phyloP scores from a whole-genome alignment of 768 basidiomycete species.

The Lactarius quietus region DNA sequence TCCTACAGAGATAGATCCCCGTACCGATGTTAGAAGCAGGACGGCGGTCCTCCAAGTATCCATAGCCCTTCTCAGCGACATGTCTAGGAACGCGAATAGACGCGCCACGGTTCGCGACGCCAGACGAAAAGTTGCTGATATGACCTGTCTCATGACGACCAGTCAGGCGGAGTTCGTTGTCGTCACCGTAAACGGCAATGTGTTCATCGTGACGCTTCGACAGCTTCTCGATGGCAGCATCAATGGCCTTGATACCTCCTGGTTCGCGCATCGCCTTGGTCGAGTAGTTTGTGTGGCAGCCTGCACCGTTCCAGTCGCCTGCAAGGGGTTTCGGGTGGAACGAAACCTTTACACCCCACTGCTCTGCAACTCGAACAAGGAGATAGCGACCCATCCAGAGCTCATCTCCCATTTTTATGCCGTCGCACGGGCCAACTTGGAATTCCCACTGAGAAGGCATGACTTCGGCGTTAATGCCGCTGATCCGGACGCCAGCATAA shows the following conservation, averaged over 20 bases:
- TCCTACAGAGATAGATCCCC: conserved; percentile 30
- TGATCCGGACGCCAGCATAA: conserved; percentile 94
- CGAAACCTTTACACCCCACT: conserved; percentile 96
- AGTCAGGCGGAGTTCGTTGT: conserved; percentile 94
- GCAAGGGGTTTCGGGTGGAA: conserved; percentile 98
- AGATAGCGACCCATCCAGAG: conserved; percentile 99
- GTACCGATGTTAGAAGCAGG: conserved; percentile 97
- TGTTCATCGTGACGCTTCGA: conserved; percentile 88
- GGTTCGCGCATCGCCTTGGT: conserved; percentile 92
- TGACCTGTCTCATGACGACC: conserved; percentile 98
- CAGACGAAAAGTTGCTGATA: conserved; percentile 86
- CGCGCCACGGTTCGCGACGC: conserved; percentile 97
- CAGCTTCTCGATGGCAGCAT: conserved; percentile 92
- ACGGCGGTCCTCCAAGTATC: conserved; percentile 94
- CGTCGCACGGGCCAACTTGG: conserved; percentile 98
- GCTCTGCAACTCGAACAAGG: conserved; percentile 92
- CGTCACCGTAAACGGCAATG: conserved; percentile 96
- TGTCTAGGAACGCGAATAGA: conserved; percentile 95
- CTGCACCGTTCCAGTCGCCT: conserved; percentile 99
- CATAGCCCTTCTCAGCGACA: conserved; percentile 88
- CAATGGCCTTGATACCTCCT: conserved; percentile 89
- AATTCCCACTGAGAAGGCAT: conserved; percentile 99
- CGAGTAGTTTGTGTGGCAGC: conserved; percentile 97
- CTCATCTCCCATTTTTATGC: conserved; percentile 98
- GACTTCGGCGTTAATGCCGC: conserved; percentile 99